phyloP scores from a whole-genome alignment of 2,329 filamentous ascomycete species.

The Pyrenophora seminiperda region DNA sequence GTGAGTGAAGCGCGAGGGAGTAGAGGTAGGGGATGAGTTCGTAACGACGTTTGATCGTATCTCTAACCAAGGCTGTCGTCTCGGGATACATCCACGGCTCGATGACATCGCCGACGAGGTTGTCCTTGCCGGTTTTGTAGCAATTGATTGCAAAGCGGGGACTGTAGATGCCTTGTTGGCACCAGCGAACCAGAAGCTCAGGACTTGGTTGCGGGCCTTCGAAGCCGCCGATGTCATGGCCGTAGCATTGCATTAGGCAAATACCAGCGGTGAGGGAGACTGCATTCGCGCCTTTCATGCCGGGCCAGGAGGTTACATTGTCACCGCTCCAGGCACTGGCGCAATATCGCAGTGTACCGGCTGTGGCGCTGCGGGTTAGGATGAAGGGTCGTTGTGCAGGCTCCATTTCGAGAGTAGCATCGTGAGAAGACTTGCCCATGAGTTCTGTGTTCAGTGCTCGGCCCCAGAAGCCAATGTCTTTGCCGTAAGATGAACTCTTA shows the following conservation, averaged over 20 bases:
- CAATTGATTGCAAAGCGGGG: slow-evolving; percentile 78
- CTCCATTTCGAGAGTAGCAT: slow-evolving; percentile 64
- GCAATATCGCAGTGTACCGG: slow-evolving; percentile 71
- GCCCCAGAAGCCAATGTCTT: slow-evolving; percentile 70
- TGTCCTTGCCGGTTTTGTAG: slow-evolving; percentile 74
- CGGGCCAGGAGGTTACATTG: slow-evolving; percentile 74
- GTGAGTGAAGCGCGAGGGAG: slow-evolving; percentile 66
- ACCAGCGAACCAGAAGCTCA: slow-evolving; percentile 73
- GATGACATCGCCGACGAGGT: slow-evolving; percentile 71
- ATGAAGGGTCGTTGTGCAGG: slow-evolving; percentile 69
- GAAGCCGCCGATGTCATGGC: slow-evolving; percentile 77
- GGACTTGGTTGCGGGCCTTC: slow-evolving; percentile 74
- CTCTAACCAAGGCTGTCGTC: slow-evolving; percentile 65
- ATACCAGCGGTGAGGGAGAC: slow-evolving; percentile 71
- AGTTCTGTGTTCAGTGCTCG: slow-evolving; percentile 72
- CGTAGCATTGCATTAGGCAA: slow-evolving; percentile 70
- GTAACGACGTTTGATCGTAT: slow-evolving; percentile 71
- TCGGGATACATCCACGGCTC: slow-evolving; percentile 79
- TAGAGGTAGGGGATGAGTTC: slow-evolving; percentile 75
- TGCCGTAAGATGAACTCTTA: slow-evolving; percentile 46
- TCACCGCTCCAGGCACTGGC: slow-evolving; percentile 77
- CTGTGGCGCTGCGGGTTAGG: slow-evolving; percentile 71
- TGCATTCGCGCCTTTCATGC: slow-evolving; percentile 73
- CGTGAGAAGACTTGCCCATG: slow-evolving; percentile 72
- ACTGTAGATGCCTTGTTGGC: slow-evolving; percentile 72